phyloP scores from a whole-genome alignment of 306 rosid species.

The Luffa aegyptiaca region DNA sequence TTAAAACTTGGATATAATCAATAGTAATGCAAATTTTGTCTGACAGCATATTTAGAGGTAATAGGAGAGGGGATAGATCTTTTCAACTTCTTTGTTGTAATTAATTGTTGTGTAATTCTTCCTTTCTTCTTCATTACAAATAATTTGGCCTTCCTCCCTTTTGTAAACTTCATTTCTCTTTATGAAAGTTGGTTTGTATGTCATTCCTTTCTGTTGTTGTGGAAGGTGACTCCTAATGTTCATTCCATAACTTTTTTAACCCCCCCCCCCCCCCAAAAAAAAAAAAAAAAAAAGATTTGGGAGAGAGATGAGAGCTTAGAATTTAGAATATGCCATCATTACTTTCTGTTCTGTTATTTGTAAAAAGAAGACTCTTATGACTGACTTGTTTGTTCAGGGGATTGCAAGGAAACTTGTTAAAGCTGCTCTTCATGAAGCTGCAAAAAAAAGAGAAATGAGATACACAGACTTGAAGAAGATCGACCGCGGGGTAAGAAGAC shows the following conservation, averaged over 20 bases:
- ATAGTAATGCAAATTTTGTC: background rate
- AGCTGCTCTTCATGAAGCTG: slow-evolving; percentile 74
- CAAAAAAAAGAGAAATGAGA: slow-evolving; percentile 96
- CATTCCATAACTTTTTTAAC: no score
- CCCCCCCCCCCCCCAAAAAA: no score
- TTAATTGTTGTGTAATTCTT: background rate
- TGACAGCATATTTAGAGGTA: background rate
- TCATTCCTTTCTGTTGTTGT: background rate
- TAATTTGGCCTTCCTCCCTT: background rate
- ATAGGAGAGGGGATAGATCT: background rate
- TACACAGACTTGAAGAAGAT: slow-evolving; percentile 85
- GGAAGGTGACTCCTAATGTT: no score
- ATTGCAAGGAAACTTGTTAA: slow-evolving; percentile 65
- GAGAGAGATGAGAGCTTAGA: background rate
- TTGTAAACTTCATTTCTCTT: background rate
- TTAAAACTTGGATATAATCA: background rate
- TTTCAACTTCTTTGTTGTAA: background rate
- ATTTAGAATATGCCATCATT: background rate
- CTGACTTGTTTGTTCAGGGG: slow-evolving; percentile 43
- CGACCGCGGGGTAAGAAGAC: slow-evolving; percentile 91
- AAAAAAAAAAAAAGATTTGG: no score
- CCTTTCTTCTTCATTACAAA: background rate
- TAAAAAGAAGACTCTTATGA: background rate
- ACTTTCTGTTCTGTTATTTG: background rate
- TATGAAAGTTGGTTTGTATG: background rate